These are phyloP conservation scores for Dryadomyces quercivorus DNA, from an alignment of 2,329 filamentous ascomycete genomes.

Conservation along the genomic window DNA sequence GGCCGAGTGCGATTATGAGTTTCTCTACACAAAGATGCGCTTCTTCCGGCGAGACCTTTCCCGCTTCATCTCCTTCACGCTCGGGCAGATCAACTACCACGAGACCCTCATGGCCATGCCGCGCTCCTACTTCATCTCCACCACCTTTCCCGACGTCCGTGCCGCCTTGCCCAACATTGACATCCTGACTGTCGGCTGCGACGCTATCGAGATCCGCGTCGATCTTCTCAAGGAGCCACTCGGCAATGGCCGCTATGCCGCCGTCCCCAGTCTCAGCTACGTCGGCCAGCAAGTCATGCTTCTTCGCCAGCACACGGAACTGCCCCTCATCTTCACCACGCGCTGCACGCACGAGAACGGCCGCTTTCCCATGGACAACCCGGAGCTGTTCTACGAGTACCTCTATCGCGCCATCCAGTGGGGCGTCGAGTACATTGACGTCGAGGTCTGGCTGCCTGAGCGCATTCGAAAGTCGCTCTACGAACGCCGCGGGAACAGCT, in stretches of 20 bases:
- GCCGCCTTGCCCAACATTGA: slow-evolving; percentile 75
- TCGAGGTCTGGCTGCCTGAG: slow-evolving; percentile 78
- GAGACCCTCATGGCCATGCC: slow-evolving; percentile 65
- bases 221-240: slow-evolving; percentile 67
- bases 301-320: slow-evolving; percentile 67
- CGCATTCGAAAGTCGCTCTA: slow-evolving; percentile 56
- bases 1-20: slow-evolving; percentile 69
- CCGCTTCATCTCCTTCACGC: slow-evolving; percentile 65
- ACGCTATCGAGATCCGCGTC: slow-evolving; percentile 75
- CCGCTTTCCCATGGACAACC: slow-evolving; percentile 72
- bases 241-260: slow-evolving; percentile 45
- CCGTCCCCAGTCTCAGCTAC: slow-evolving; percentile 67
- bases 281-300: slow-evolving; percentile 80
- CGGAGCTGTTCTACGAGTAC: slow-evolving; percentile 62
- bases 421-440: slow-evolving; percentile 83
- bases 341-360: slow-evolving; percentile 74
- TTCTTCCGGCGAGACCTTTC: slow-evolving; percentile 66
- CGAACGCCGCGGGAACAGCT: slow-evolving; percentile 61
- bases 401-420: slow-evolving; percentile 76
- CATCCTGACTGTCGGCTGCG: slow-evolving; percentile 75
- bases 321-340: slow-evolving; percentile 85
- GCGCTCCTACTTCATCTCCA: slow-evolving; percentile 75
- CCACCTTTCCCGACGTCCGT: slow-evolving; percentile 76
- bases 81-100: slow-evolving; percentile 70
- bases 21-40: slow-evolving; percentile 62